A percentile compares a stretch with the other conserved stretches of the same genome.
Evolutionary conservation across 78 protist genomes (phyloP).

Genomic region (Speleostelium caveatum): DNA sequence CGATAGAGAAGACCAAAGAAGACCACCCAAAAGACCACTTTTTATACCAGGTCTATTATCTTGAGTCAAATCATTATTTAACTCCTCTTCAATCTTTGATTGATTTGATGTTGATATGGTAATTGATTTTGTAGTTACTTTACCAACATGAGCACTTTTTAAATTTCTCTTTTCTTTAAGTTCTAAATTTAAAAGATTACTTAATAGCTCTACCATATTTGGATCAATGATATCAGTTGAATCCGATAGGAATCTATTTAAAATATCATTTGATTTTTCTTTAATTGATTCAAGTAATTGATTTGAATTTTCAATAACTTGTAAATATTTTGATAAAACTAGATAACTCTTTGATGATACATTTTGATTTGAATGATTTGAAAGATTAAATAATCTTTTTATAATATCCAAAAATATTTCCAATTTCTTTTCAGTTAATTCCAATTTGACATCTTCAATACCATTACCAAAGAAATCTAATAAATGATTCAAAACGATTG

Average conservation of each 20-base stretch:
- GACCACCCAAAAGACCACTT: conserved; percentile 50
- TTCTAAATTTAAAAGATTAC: background rate
- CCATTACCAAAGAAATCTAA: conserved; percentile 36
- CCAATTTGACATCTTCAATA: background rate
- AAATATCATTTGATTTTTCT: background rate
- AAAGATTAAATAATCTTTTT: conserved; percentile 4
- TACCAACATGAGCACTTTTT: conserved; percentile 34
- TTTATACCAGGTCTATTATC: conserved; percentile 48
- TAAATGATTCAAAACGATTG: conserved; percentile 6
- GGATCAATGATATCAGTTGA: background rate
- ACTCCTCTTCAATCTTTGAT: background rate
- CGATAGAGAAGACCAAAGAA: conserved; percentile 19
- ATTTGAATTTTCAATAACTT: background rate
- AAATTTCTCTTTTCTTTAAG: conserved; percentile 38
- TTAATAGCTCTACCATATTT: background rate
- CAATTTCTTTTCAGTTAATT: conserved; percentile 47
- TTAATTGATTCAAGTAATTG: background rate
- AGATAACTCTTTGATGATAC: conserved; percentile 13
- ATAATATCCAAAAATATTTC: conserved; percentile 27
- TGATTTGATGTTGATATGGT: background rate
- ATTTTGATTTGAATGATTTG: background rate
- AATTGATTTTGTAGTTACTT: conserved; percentile 40
- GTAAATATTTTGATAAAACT: background rate
- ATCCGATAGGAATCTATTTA: background rate
- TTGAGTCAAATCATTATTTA: background rate